A percentile compares a stretch with the other conserved stretches of the same genome.
Conservation (phyloP, 495 filamentous ascomycete species). For the Penicillium samsonianum region DNA sequence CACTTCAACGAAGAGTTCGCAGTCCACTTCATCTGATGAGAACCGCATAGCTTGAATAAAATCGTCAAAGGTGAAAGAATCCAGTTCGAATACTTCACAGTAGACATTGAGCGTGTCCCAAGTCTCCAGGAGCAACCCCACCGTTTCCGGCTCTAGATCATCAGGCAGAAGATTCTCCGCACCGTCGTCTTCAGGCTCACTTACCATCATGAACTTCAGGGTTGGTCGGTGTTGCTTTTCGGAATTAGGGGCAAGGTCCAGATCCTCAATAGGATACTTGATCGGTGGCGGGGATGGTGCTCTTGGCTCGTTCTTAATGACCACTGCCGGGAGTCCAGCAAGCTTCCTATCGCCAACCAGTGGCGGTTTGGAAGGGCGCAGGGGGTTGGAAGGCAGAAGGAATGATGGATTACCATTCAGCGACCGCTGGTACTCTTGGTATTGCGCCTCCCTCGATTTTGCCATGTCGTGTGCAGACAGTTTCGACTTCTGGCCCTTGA, state of each 20-base stretch:
- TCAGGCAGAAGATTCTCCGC: conserved; percentile 47
- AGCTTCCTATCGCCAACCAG: conserved; percentile 44
- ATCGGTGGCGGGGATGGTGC: conserved; percentile 74
- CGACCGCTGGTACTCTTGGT: conserved; percentile 54
- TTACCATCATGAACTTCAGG: conserved; percentile 73
- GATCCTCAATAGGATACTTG: conserved; percentile 94
- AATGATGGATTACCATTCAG: conserved; percentile 54
- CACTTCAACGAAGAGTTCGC: conserved; percentile 85
- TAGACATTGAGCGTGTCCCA: conserved; percentile 98
- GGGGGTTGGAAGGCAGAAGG: conserved; percentile 33
- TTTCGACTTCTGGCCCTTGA: conserved; percentile 75
- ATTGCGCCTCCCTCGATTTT: conserved; percentile 50
- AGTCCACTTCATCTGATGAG: conserved; percentile 72
- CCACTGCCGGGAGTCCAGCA: conserved; percentile 27
- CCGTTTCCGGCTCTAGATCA: conserved; percentile 74
- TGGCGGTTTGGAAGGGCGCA: conserved; percentile 39
- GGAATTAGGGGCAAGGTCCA: conserved; percentile 68
- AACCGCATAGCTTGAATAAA: conserved; percentile 87
- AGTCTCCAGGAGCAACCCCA: conserved; percentile 78
- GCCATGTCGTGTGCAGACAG: conserved; percentile 45
- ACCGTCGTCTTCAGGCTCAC: conserved; percentile 46
- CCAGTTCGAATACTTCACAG: conserved; percentile 86
- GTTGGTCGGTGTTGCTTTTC: conserved; percentile 65
- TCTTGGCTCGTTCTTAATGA: conserved; percentile 42
- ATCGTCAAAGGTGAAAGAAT: conserved; percentile 98